Conservation (phyloP, 2,329 filamentous ascomycete species). For the Mariannaea elegans region DNA sequence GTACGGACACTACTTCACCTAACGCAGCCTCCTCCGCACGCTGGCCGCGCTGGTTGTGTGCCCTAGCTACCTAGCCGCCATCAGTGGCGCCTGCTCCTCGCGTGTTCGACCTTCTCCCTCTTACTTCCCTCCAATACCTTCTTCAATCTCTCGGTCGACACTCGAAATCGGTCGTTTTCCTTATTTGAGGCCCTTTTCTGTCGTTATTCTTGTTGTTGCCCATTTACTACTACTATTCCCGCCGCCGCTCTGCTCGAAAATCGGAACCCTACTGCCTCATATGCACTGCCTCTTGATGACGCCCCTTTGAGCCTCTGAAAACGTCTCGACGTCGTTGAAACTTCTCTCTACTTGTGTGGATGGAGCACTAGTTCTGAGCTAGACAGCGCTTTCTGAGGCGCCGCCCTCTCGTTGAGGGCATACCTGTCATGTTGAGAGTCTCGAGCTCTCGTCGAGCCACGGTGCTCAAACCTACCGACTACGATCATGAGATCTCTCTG, state of each 20-base stretch:
- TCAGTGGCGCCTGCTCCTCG: conserved; percentile 10
- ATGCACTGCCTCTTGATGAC: conserved; percentile 20
- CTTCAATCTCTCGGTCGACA: neutral
- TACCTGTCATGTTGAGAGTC: conserved; percentile 45
- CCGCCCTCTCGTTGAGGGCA: conserved; percentile 30
- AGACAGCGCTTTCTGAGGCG: conserved; percentile 13
- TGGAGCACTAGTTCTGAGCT: conserved; percentile 23
- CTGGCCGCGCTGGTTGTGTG: too few relatives aligned
- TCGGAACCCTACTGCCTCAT: neutral
- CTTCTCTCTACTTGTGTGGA: conserved; percentile 9
- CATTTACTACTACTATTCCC: neutral
- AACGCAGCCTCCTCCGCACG: too few relatives aligned
- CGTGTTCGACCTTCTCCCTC: conserved; percentile 7
- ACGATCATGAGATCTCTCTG: conserved; percentile 76
- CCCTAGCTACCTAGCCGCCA: neutral
- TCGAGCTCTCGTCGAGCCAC: conserved; percentile 64
- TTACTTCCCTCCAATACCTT: neutral
- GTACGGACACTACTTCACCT: too few relatives aligned
- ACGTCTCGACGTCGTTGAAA: conserved; percentile 14
- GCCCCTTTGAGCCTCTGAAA: conserved; percentile 18
- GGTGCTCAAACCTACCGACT: conserved; percentile 66
- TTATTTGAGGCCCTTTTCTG: neutral
- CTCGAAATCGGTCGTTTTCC: too few relatives aligned
- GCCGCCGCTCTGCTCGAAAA: neutral
- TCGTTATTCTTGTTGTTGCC: neutral